Evolutionary conservation across 2,329 filamentous ascomycete genomes (phyloP), one percentile per base, ranked within the genome.

Genomic region (Aspergillus uvarum): DNA sequence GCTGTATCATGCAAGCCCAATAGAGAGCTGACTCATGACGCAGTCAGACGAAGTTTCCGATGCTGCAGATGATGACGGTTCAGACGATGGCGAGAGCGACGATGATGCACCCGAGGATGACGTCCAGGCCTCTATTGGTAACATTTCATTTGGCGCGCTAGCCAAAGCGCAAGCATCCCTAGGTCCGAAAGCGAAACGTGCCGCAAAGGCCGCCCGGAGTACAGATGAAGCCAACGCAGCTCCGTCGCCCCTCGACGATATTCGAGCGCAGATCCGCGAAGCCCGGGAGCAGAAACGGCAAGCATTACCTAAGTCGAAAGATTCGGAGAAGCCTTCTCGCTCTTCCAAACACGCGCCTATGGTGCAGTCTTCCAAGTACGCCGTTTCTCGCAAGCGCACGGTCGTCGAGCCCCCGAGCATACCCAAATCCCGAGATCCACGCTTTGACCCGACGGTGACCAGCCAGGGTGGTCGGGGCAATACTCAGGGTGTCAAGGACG

Each of bases 261-360:
- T 78, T 60, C 71, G 76, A 29, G 68, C 69, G 1, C 69, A 73
- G 59, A 72, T 81, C 58, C 74, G 75, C 50, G 75, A 80, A 67
- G 74, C 76, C 5, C 68, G 72, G 35, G 79, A 81, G 65, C 75
- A 77, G 48, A 79, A 79, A 65, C 64, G 72, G 56, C 59, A 69
- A 56, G 66, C 72, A 59, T 66, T 73, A 16, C 61, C 77, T 2
- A 62, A 67, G 32, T 56, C 62, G 16, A 68, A 67, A 26, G 60
- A 65, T 6, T 26, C 50, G 4, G 59, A 62, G 62, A 76, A 67
- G 64, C 48, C 72, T 68, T 51, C 73, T 32, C 83, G 89, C 24
- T 77, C 86, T 12, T 93, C 86, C 74, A 99, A 99, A 78, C 92
- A 98, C 77, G 95, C 95, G 0, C 95, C 95, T 0, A 86, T 87